A percentile compares a stretch with the other conserved stretches of the same genome.
phyloP scores from a whole-genome alignment of 2,329 filamentous ascomycete genomes.

The Pseudogymnoascus sp. region DNA sequence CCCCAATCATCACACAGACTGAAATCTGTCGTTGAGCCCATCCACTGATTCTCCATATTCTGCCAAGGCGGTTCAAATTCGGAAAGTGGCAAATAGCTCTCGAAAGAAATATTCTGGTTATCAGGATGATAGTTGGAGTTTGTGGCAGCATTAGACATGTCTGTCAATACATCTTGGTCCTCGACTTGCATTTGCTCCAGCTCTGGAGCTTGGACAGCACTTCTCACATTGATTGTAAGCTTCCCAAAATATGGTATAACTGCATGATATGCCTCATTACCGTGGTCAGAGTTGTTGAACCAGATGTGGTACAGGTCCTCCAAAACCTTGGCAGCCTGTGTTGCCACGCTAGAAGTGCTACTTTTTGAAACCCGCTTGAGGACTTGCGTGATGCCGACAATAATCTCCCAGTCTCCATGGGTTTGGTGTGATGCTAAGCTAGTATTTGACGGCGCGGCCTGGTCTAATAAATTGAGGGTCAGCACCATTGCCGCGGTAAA shows the following conservation, averaged over 20 bases:
- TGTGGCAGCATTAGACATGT: background rate
- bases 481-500: slow-evolving; percentile 39
- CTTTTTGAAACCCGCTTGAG: slow-evolving; percentile 28
- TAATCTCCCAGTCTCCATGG: slow-evolving; percentile 30
- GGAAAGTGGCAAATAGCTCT: background rate
- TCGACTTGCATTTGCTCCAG: background rate
- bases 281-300: slow-evolving; percentile 18
- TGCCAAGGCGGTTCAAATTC: background rate
- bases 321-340: slow-evolving; percentile 34
- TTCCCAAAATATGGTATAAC: slow-evolving; percentile 39
- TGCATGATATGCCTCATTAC: slow-evolving; percentile 30
- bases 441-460: background rate
- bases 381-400: slow-evolving; percentile 27
- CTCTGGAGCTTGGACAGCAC: background rate
- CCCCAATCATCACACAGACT: background rate
- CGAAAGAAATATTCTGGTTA: background rate
- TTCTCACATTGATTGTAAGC: background rate
- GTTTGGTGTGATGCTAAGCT: slow-evolving; percentile 25
- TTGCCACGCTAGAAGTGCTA: slow-evolving; percentile 34
- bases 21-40: background rate
- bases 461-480: slow-evolving; percentile 32
- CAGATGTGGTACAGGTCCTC: slow-evolving; percentile 26
- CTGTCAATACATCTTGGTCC: background rate
- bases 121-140: background rate
- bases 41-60: background rate